Conservation (phyloP, 495 filamentous ascomycete species). For the Daldinia bambusicola region DNA sequence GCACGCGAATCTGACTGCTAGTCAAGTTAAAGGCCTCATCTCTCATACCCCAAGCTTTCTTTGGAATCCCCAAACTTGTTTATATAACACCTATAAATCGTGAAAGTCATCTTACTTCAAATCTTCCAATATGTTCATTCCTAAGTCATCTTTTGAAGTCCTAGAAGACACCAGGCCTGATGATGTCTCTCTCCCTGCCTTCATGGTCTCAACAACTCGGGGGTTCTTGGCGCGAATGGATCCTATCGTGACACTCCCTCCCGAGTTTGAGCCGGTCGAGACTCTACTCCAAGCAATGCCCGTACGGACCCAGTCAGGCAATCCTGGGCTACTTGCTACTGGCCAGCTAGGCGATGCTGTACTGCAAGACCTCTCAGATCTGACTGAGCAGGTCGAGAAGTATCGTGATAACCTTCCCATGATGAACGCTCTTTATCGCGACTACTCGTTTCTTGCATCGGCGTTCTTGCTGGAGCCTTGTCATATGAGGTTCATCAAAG, state of each 20-base stretch:
- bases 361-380: conserved; percentile 72
- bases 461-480: conserved; percentile 96
- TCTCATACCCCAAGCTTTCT: neutral
- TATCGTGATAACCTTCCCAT: conserved; percentile 74
- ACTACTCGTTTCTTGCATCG: conserved; percentile 89
- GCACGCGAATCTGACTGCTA: conserved; percentile 17
- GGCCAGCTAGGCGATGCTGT: conserved; percentile 77
- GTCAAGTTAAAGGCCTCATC: neutral
- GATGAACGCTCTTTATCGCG: conserved; percentile 85
- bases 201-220: conserved; percentile 85
- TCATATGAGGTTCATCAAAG: conserved; percentile 74
- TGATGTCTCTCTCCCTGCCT: conserved; percentile 71
- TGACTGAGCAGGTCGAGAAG: conserved; percentile 75
- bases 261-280: conserved; percentile 74
- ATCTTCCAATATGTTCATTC: conserved; percentile 40
- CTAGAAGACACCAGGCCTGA: conserved; percentile 53
- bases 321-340: conserved; percentile 78
- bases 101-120: neutral
- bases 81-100: neutral
- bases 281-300: conserved; percentile 79
- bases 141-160: conserved; percentile 50
- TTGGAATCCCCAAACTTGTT: neutral
- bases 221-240: conserved; percentile 80
- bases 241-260: conserved; percentile 68
- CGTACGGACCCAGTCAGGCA: conserved; percentile 72